Evolutionary conservation across 2,329 filamentous ascomycete species (phyloP).

Genomic region (Cladophialophora bantiana): DNA sequence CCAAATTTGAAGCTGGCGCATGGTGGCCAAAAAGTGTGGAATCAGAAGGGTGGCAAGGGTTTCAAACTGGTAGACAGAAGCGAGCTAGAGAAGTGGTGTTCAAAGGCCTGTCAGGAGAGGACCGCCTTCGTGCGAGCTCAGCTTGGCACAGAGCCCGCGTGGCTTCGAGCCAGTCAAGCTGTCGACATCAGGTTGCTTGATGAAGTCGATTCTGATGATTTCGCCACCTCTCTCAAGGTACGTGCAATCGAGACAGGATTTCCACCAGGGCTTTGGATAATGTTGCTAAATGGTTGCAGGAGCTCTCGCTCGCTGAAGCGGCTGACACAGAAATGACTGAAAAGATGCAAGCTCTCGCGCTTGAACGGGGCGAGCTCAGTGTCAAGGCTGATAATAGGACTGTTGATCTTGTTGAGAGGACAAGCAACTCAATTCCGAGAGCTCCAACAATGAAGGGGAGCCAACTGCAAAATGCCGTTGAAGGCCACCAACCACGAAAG

Average conservation of each 20-base stretch:
- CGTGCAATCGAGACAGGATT: not conserved
- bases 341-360: slow-evolving; percentile 58
- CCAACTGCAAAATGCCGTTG: slow-evolving; percentile 20
- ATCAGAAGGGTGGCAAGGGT: slow-evolving; percentile 63
- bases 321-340: slow-evolving; percentile 40
- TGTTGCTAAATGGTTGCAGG: slow-evolving; percentile 21
- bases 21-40: slow-evolving; percentile 61
- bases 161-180: slow-evolving; percentile 72
- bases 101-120: slow-evolving; percentile 75
- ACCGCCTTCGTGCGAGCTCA: slow-evolving; percentile 89
- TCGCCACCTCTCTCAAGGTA: slow-evolving; percentile 32
- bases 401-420: slow-evolving; percentile 28
- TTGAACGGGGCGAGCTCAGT: slow-evolving; percentile 55
- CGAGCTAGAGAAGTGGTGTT: slow-evolving; percentile 87
- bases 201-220: slow-evolving; percentile 56
- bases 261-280: not conserved
- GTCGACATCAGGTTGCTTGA: slow-evolving; percentile 69
- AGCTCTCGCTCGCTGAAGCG: slow-evolving; percentile 31
- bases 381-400: slow-evolving; percentile 11
- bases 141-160: slow-evolving; percentile 81
- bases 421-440: slow-evolving; percentile 21
- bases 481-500: slow-evolving; percentile 35
- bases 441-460: slow-evolving; percentile 25
- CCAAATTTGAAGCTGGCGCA: slow-evolving; percentile 65
- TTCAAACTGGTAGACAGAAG: slow-evolving; percentile 72